A percentile compares a stretch with the other conserved stretches of the same genome.
Evolutionary conservation across 2,329 filamentous ascomycete species (phyloP).

Genomic region (Fulvia fulva): DNA sequence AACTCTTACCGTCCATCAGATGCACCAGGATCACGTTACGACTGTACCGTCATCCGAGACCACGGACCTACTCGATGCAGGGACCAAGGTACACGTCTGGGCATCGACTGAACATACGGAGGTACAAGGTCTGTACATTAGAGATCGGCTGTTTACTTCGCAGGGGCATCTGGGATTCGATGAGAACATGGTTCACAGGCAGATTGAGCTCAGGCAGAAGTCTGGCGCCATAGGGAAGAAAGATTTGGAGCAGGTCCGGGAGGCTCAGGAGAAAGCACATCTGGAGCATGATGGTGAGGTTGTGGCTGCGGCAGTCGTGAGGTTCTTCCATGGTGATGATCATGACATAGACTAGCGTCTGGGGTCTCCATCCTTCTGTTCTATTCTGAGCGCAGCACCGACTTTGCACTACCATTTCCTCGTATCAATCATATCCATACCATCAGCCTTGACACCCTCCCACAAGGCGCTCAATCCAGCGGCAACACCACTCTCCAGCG

Average conservation of each 20-base stretch:
- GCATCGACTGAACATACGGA: slow-evolving; percentile 43
- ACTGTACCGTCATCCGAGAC: slow-evolving; percentile 31
- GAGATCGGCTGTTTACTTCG: slow-evolving; percentile 43
- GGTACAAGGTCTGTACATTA: slow-evolving; percentile 46
- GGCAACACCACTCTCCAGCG: slow-evolving; percentile 16
- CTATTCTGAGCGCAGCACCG: no score
- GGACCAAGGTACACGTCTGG: slow-evolving; percentile 48
- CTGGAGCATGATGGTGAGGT: slow-evolving; percentile 40
- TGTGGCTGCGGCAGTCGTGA: slow-evolving; percentile 37
- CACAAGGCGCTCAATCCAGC: slow-evolving; percentile 19
- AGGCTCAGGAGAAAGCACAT: slow-evolving; percentile 38
- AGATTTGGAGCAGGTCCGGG: slow-evolving; percentile 32
- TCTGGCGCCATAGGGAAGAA: slow-evolving; percentile 35
- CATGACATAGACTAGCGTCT: slow-evolving; percentile 34
- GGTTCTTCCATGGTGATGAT: slow-evolving; percentile 51
- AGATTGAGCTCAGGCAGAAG: slow-evolving; percentile 45
- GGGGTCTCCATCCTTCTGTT: no score
- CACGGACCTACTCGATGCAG: slow-evolving; percentile 35
- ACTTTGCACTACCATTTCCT: background rate
- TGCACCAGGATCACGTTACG: slow-evolving; percentile 47
- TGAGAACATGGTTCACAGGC: slow-evolving; percentile 44
- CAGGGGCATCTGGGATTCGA: slow-evolving; percentile 48
- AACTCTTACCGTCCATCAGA: slow-evolving; percentile 42
- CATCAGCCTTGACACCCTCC: slow-evolving; percentile 4
- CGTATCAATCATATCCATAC: background rate